phyloP scores from a whole-genome alignment of 352 stramenopile genomes.

The Lagenidium sp. region DNA sequence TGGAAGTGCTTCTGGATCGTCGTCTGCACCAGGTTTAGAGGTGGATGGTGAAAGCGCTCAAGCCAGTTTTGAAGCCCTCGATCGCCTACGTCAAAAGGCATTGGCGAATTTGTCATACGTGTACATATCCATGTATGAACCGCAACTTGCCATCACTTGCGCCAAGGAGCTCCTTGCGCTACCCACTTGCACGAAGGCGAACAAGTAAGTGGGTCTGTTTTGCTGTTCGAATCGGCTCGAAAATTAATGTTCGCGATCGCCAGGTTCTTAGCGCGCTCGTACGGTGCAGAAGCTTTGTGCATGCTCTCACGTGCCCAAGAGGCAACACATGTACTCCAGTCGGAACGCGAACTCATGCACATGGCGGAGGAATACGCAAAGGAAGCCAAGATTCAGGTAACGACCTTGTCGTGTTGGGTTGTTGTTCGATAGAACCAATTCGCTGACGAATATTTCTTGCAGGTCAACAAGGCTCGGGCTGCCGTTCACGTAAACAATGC shows the following conservation, averaged over 20 bases:
- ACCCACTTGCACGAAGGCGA: slow-evolving; percentile 58
- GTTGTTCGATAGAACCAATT: too few species aligned
- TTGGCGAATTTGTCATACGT: slow-evolving; percentile 86
- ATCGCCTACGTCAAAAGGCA: slow-evolving; percentile 75
- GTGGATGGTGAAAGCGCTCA: slow-evolving; percentile 18
- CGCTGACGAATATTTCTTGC: too few species aligned
- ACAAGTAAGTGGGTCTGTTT: slow-evolving; percentile 21
- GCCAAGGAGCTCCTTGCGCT: slow-evolving; percentile 71
- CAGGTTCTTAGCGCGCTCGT: slow-evolving; percentile 74
- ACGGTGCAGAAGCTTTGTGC: slow-evolving; percentile 85
- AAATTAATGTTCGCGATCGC: not conserved
- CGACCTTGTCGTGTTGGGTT: too few species aligned
- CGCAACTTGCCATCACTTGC: slow-evolving; percentile 78
- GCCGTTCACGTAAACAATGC: slow-evolving; percentile 84
- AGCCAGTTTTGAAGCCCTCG: slow-evolving; percentile 42
- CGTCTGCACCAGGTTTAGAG: slow-evolving; percentile 1
- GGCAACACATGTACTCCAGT: slow-evolving; percentile 64
- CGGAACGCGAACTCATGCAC: slow-evolving; percentile 58
- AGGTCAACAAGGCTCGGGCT: slow-evolving; percentile 58
- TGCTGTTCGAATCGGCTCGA: too few species aligned
- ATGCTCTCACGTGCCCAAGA: slow-evolving; percentile 81
- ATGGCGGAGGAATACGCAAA: slow-evolving; percentile 73
- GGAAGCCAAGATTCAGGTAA: slow-evolving; percentile 70
- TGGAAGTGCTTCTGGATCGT: slow-evolving; percentile 4
- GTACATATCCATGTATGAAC: slow-evolving; percentile 88